Conservation (phyloP, 441 rosid genomes). For the Populus hybrid region DNA sequence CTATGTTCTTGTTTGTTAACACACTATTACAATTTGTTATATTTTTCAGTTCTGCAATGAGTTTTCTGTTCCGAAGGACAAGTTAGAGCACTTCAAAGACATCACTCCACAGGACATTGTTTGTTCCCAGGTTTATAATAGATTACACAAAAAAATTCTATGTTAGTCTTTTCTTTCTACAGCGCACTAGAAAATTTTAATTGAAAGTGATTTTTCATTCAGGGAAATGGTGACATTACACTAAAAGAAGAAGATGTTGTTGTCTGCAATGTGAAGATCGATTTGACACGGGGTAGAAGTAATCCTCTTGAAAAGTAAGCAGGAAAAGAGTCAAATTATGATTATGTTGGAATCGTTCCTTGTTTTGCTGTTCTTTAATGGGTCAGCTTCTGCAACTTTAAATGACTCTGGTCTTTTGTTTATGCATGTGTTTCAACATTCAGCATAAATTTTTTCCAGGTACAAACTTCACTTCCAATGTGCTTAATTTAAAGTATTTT, state of each 20-base stretch:
- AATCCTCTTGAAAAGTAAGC: conserved; percentile 60
- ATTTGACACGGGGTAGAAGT: conserved; percentile 60
- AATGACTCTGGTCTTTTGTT: conserved; percentile 7
- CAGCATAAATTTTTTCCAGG: conserved; percentile 69
- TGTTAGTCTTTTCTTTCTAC: conserved; percentile 12
- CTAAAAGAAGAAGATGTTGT: conserved; percentile 58
- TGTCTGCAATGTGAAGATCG: conserved; percentile 51
- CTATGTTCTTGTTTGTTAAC: not conserved
- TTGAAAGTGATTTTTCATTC: conserved; percentile 19
- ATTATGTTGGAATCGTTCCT: not conserved
- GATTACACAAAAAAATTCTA: not conserved
- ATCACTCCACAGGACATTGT: conserved; percentile 59
- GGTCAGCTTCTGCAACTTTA: conserved; percentile 5
- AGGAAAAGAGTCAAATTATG: not conserved
- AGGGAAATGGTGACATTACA: conserved; percentile 35
- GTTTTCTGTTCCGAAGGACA: conserved; percentile 58
- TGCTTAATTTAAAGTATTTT: not conserved
- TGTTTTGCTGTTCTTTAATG: not conserved
- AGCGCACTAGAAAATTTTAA: conserved; percentile 14
- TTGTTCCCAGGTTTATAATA: conserved; percentile 59
- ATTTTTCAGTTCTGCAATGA: conserved; percentile 64
- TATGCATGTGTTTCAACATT: not conserved
- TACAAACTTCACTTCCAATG: conserved; percentile 22
- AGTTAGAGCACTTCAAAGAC: conserved; percentile 46
- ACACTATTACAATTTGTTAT: not conserved